Evolutionary conservation across 257 asterid genomes (phyloP), one percentile per base, ranked within the genome.

Genomic region (Forsythia suspensa): DNA sequence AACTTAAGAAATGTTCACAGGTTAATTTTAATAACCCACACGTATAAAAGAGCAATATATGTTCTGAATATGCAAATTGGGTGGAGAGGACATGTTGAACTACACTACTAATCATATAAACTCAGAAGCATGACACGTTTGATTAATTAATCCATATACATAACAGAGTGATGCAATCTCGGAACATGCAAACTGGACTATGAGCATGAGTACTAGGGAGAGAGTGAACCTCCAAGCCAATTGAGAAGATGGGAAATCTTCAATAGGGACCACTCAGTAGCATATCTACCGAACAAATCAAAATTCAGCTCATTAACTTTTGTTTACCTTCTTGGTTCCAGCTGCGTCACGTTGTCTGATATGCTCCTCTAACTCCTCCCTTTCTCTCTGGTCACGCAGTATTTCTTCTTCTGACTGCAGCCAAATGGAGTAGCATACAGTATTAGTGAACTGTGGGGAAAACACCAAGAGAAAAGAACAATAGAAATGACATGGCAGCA

Each of bases 391-490:
- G 79, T 95, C 99, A 59, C 92, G 94, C 76, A 90, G 69, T 82
- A 89, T 87, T 83, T 95, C 98, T 83, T 95, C 99, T 77, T 95
- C 98, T 8, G 98, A 95, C 97, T 94, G 86, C 81, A 80, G 63
- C 73, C 63, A 48, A 73, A 81, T 71, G 59, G 80, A 4, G 77
- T 73, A 18, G 65, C 44, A n/a, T 29, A 44, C 8, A 68, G 71
- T n/a, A 75, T 76, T 66, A 76, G 52, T 39, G 52, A 81, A 74
- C 65, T 52, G 46, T 21, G n/a, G 46, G 37, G 18, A 72, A 11
- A 59, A 20, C 18, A 74, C 34, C 40, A 74, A 20, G 37, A 10
- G 38, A 21, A 8, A 20, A 59, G 42, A 48, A 76, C 44, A 46
- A 20, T 39, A 57, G 2, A 74, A 15, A 44, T 36, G 37, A 81